These are phyloP conservation scores for Cercospora berteroae DNA, from an alignment of 2,329 filamentous ascomycete species.

Conservation along the genomic window DNA sequence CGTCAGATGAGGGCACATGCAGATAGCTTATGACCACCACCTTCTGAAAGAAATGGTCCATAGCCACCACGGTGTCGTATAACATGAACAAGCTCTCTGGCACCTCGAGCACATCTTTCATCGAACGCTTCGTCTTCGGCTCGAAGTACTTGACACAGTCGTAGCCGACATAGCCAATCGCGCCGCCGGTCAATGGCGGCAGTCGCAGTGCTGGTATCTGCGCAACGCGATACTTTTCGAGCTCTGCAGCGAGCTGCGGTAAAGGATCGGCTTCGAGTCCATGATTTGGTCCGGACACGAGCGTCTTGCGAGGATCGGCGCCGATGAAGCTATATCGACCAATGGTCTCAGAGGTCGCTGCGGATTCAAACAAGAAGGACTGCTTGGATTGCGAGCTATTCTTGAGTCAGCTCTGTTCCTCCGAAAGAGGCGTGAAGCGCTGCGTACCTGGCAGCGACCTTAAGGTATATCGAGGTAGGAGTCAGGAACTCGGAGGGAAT, in stretches of 20 bases:
- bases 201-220: slow-evolving; percentile 78
- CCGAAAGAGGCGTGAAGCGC: neutral
- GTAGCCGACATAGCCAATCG: slow-evolving; percentile 95
- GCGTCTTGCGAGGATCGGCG: slow-evolving; percentile 71
- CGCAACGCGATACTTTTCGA: slow-evolving; percentile 74
- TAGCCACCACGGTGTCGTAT: slow-evolving; percentile 88
- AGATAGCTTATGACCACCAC: slow-evolving; percentile 94
- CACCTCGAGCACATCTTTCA: slow-evolving; percentile 84
- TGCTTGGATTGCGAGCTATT: slow-evolving; percentile 63
- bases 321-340: slow-evolving; percentile 95
- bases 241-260: slow-evolving; percentile 75
- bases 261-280: slow-evolving; percentile 82
- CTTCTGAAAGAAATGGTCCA: slow-evolving; percentile 91
- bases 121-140: slow-evolving; percentile 79
- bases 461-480: slow-evolving; percentile 91
- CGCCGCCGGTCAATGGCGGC: slow-evolving; percentile 84
- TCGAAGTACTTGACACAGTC: slow-evolving; percentile 98
- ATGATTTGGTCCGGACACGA: slow-evolving; percentile 85
- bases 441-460: slow-evolving; percentile 71
- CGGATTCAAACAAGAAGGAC: slow-evolving; percentile 95
- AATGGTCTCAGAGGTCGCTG: slow-evolving; percentile 84
- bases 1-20: slow-evolving; percentile 54
- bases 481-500: slow-evolving; percentile 92
- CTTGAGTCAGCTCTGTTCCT: slow-evolving; percentile 3
- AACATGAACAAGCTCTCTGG: slow-evolving; percentile 97